Conservation (phyloP, 768 basidiomycete genomes). For the Lentinula guzmanii region DNA sequence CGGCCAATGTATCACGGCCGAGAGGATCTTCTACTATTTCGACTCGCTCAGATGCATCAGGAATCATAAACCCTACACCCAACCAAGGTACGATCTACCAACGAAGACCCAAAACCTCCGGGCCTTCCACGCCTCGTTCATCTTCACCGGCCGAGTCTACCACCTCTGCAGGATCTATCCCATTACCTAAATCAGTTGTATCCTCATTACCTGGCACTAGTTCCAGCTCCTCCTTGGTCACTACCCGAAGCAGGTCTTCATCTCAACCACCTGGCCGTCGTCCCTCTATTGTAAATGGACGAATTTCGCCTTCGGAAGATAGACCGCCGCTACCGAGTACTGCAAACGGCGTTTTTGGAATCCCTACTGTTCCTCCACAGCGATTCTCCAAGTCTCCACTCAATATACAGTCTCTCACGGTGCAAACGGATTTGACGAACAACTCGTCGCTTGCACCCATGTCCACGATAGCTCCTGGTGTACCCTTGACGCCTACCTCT, state of each 20-base stretch:
- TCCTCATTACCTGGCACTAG: constrained; percentile 38
- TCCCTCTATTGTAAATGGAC: constrained; percentile 50
- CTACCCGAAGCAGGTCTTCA: constrained; percentile 57
- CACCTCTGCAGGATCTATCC: constrained; percentile 35
- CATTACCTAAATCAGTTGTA: constrained; percentile 24
- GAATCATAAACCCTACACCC: constrained; percentile 54
- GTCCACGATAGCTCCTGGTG: constrained; percentile 42
- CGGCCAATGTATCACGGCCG: constrained; percentile 33
- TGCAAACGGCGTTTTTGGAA: constrained; percentile 29
- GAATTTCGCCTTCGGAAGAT: constrained; percentile 47
- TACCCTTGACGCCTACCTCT: constrained; percentile 72
- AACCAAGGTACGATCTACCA: constrained; percentile 62
- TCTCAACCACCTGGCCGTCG: constrained; percentile 70
- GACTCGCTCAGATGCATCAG: constrained; percentile 31
- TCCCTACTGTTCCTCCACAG: constrained; percentile 35
- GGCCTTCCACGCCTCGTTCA: constrained; percentile 51
- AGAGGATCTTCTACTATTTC: constrained; percentile 51
- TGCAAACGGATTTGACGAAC: constrained; percentile 47
- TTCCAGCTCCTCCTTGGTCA: constrained; percentile 24
- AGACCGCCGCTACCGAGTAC: constrained; percentile 46
- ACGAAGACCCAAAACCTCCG: constrained; percentile 60
- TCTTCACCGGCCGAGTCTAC: constrained; percentile 45
- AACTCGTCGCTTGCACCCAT: constrained; percentile 31
- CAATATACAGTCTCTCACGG: constrained; percentile 38
- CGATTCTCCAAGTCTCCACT: constrained; percentile 21